phyloP scores from a whole-genome alignment of 495 filamentous ascomycete species.

The Neohortaea acidophila region DNA sequence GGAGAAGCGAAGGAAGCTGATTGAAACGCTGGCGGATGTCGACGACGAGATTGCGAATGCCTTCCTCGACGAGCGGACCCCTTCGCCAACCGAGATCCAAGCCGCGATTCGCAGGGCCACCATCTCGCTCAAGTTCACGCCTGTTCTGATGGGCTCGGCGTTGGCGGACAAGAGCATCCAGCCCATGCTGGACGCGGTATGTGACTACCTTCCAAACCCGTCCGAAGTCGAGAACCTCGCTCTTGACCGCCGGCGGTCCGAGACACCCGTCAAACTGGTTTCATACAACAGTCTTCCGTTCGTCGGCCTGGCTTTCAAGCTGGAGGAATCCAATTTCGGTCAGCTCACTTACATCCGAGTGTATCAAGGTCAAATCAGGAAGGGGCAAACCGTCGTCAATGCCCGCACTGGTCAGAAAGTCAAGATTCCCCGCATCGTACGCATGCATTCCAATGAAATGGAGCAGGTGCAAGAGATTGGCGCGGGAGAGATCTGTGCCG shows the following conservation, averaged over 20 bases:
- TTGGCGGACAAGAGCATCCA: slow-evolving; percentile 91
- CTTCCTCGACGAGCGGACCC: slow-evolving; percentile 73
- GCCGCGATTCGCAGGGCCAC: slow-evolving; percentile 82
- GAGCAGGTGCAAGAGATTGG: slow-evolving; percentile 85
- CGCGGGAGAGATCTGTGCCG: slow-evolving; percentile 94
- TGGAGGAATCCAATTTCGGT: slow-evolving; percentile 97
- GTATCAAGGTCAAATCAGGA: slow-evolving; percentile 84
- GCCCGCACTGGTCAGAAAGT: slow-evolving; percentile 89
- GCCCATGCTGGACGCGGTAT: slow-evolving; percentile 92
- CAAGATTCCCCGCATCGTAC: slow-evolving; percentile 91
- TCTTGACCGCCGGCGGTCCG: slow-evolving; percentile 63
- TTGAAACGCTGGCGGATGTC: slow-evolving; percentile 92
- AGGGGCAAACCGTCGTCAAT: slow-evolving; percentile 83
- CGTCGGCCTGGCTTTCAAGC: slow-evolving; percentile 93
- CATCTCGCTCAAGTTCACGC: slow-evolving; percentile 77
- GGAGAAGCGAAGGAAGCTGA: slow-evolving; percentile 67
- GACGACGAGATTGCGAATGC: slow-evolving; percentile 97
- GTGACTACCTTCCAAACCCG: slow-evolving; percentile 92
- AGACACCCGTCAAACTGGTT: slow-evolving; percentile 68
- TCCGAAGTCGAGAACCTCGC: slow-evolving; percentile 79
- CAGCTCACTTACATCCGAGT: slow-evolving; percentile 98
- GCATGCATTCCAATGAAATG: slow-evolving; percentile 99
- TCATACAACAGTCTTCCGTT: slow-evolving; percentile 88
- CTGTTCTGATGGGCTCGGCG: slow-evolving; percentile 92
- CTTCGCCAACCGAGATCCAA: slow-evolving; percentile 66